A percentile compares a stretch with the other conserved stretches of the same genome.
Conservation (phyloP, 805 yeast genomes). For the Candida ulmi region DNA sequence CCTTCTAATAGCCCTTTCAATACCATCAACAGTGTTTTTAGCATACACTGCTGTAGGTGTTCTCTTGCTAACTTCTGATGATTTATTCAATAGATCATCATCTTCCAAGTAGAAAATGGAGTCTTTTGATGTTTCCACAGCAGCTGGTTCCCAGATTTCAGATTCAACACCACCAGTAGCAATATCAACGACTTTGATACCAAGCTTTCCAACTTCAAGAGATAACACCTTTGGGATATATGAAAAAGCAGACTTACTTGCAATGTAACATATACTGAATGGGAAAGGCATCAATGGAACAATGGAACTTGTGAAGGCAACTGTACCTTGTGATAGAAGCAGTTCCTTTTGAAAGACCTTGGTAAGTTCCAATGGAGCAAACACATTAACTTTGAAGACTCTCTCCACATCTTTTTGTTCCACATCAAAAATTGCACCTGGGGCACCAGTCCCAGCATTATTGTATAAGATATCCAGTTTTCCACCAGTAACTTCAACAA, state of each 20-base stretch:
- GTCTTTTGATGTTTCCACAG: slow-evolving; percentile 3
- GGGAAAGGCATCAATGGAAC: slow-evolving; percentile 29
- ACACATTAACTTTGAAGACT: slow-evolving; percentile 29
- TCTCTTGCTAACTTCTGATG: neutral
- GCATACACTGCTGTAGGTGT: slow-evolving; percentile 33
- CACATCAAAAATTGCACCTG: slow-evolving; percentile 28
- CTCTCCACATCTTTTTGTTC: slow-evolving; percentile 20
- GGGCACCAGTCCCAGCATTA: slow-evolving; percentile 31
- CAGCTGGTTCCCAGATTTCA: slow-evolving; percentile 18
- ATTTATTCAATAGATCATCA: neutral
- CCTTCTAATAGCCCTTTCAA: slow-evolving; percentile 9
- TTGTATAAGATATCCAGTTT: slow-evolving; percentile 33
- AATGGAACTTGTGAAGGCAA: slow-evolving; percentile 34
- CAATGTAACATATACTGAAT: slow-evolving; percentile 28
- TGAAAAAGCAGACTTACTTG: slow-evolving; percentile 36
- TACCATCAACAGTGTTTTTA: slow-evolving; percentile 30
- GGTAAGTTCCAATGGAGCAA: slow-evolving; percentile 33
- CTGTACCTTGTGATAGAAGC: slow-evolving; percentile 28
- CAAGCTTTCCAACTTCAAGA: slow-evolving; percentile 32
- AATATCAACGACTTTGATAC: slow-evolving; percentile 33
- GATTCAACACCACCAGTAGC: slow-evolving; percentile 37
- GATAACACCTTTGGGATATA: slow-evolving; percentile 29
- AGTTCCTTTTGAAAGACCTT: slow-evolving; percentile 28
- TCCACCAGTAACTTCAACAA: slow-evolving; percentile 27
- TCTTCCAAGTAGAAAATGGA: slow-evolving; percentile 13